These are phyloP conservation scores for Xylaria multiplex DNA, from an alignment of 2,329 filamentous ascomycete species.

Conservation along the genomic window DNA sequence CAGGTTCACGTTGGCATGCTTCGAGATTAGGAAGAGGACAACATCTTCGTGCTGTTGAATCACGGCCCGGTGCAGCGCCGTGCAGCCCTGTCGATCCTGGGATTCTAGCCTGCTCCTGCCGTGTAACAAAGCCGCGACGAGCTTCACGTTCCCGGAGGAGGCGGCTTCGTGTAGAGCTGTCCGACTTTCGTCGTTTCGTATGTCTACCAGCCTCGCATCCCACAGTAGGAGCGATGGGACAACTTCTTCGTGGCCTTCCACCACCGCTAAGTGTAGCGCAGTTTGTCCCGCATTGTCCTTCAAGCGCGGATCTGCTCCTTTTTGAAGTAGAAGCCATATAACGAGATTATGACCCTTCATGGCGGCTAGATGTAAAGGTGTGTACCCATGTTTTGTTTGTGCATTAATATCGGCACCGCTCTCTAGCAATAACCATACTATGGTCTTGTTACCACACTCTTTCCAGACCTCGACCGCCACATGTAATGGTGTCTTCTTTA, in stretches of 20 bases:
- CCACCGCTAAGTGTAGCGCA: conserved; percentile 21
- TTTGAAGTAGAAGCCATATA: conserved; percentile 28
- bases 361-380: conserved; percentile 23
- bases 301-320: conserved; percentile 20
- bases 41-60: conserved; percentile 12
- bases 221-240: conserved; percentile 7
- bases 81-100: conserved; percentile 14
- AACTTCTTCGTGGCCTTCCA: conserved; percentile 13
- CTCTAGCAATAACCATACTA: not conserved
- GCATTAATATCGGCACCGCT: not conserved
- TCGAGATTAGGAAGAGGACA: conserved; percentile 15
- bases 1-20: conserved; percentile 6
- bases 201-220: not conserved
- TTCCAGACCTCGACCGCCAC: conserved; percentile 18
- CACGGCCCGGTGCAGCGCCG: conserved; percentile 23
- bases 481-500: conserved; percentile 15
- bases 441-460: conserved; percentile 12
- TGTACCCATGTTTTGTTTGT: conserved; percentile 14
- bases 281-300: conserved; percentile 20
- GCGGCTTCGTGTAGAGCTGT: conserved; percentile 26
- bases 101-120: conserved; percentile 11
- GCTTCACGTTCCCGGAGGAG: conserved; percentile 15
- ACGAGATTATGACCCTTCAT: conserved; percentile 11
- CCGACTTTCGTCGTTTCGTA: conserved; percentile 11
- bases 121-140: conserved; percentile 2